Evolutionary conservation across 768 basidiomycete species (phyloP), one percentile per base, ranked within the genome.

Genomic region (Boletus reticuloceps): DNA sequence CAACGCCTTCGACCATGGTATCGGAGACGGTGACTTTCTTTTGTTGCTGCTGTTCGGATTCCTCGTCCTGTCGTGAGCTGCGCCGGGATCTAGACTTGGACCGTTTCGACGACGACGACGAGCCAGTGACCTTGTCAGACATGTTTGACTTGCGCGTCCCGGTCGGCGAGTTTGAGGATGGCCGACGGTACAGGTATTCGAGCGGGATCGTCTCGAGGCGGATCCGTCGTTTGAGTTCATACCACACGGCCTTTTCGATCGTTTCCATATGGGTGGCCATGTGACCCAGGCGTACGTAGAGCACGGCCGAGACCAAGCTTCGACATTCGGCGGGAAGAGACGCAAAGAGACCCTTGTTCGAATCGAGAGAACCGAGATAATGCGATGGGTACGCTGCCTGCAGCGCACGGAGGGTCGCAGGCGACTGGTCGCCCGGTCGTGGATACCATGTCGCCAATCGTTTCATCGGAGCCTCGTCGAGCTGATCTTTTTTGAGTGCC

Each of bases 381-480:
- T 60, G 55, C 8, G 74, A 71, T 20, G 78, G 80, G 56, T 72
- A 72, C 45, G 69, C 69, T 34, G 75, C 76, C 54, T 75, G 74
- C 34, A 65, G 53, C n/a, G 75, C 77, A 34, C 66, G 69, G 53
- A 71, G 53, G 22, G 58, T 65, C 44, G 73, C 74, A 11, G 62
- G 62, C 17, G 70, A 65, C 29, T 54, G 5, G 34, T 66, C 68
- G 57, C 59, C 69, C 16, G 56, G 45, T 50, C 60, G 57, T 4
- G 64, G 69, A 45, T 54, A 51, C 70, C 67, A 72, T 53, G 63
- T 71, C 60, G 61, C 58, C 68, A 74, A 29, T 49, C 54, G 64
- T 64, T 58, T 61, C 65, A 64, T 61, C 44, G 66, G 60, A 16
- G 70, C 66, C 47, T 61, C 41, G 51, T 77, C 73, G 34, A 75